These are phyloP conservation scores for Adansonia madagascariensis DNA, from an alignment of 441 rosid species.

Conservation along the genomic window DNA sequence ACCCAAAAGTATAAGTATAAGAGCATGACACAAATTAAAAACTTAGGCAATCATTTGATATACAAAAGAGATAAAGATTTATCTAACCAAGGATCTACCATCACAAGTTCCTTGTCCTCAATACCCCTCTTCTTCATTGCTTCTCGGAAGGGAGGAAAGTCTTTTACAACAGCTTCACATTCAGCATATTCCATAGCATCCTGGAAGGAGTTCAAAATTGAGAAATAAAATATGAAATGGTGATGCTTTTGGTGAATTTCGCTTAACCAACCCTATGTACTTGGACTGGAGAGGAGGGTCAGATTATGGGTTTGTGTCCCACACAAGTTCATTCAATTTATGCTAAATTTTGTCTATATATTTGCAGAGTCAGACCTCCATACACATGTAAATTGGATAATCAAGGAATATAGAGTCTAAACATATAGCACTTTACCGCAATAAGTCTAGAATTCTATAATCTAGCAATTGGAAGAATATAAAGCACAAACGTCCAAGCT, in stretches of 20 bases:
- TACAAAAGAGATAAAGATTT: not conserved
- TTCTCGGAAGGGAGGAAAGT: conserved; percentile 48
- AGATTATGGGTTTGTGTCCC: not conserved
- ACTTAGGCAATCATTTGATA: not conserved
- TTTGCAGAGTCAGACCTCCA: conserved; percentile 2
- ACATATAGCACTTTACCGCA: not conserved
- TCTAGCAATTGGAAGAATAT: conserved; percentile 5
- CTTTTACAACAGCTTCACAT: conserved; percentile 59
- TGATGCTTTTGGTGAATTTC: not conserved
- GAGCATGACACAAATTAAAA: conserved; percentile 4
- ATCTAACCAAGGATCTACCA: conserved; percentile 61
- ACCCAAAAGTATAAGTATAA: conserved; percentile 13
- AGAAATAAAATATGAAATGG: conserved; percentile 10
- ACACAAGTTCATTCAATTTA: not conserved
- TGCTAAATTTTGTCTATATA: not conserved
- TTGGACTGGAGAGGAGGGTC: not conserved
- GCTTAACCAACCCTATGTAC: not conserved
- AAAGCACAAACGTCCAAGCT: conserved; percentile 1
- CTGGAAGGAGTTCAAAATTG: conserved; percentile 30
- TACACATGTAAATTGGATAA: not conserved
- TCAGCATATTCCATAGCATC: conserved; percentile 59
- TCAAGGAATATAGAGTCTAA: conserved; percentile 11
- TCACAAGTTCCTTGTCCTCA: conserved; percentile 58
- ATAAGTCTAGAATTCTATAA: not conserved
- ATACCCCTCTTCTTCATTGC: conserved; percentile 62